phyloP scores from a whole-genome alignment of 83 land plant genomes.

The Picea abies region DNA sequence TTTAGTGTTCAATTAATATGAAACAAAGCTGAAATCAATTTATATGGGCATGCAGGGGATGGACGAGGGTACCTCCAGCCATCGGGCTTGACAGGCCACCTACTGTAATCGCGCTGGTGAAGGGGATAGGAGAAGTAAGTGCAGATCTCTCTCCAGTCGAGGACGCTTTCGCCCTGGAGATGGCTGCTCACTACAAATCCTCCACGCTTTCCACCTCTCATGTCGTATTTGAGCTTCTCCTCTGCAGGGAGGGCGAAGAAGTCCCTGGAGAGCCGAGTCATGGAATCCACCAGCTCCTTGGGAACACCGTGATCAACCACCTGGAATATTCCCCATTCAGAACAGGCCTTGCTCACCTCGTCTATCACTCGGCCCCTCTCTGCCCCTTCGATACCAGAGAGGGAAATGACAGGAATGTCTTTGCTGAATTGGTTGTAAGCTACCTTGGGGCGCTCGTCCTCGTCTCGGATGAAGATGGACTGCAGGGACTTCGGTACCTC shows the following conservation, averaged over 20 bases:
- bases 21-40: background rate
- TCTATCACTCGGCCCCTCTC: slow-evolving; percentile 31
- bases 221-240: slow-evolving; percentile 63
- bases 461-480: slow-evolving; percentile 50
- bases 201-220: slow-evolving; percentile 45
- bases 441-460: slow-evolving; percentile 79
- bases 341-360: slow-evolving; percentile 60
- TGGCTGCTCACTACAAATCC: slow-evolving; percentile 70
- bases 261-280: slow-evolving; percentile 37
- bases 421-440: slow-evolving; percentile 64
- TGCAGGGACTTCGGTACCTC: too few relatives aligned
- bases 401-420: slow-evolving; percentile 73
- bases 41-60: background rate
- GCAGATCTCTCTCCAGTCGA: slow-evolving; percentile 59
- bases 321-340: slow-evolving; percentile 78
- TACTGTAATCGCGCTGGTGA: slow-evolving; percentile 36
- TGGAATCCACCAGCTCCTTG: slow-evolving; percentile 22
- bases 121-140: slow-evolving; percentile 61
- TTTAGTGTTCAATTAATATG: background rate
- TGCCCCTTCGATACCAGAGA: slow-evolving; percentile 38
- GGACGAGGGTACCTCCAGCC: slow-evolving; percentile 32
- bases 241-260: slow-evolving; percentile 54
- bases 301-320: slow-evolving; percentile 73
- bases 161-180: slow-evolving; percentile 57
- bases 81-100: slow-evolving; percentile 64